Percentiles rank a stretch among this genome's conserved stretches.
These are phyloP conservation scores for Cubamyces lactineus DNA, from an alignment of 768 basidiomycete genomes.

Conservation along the genomic window DNA sequence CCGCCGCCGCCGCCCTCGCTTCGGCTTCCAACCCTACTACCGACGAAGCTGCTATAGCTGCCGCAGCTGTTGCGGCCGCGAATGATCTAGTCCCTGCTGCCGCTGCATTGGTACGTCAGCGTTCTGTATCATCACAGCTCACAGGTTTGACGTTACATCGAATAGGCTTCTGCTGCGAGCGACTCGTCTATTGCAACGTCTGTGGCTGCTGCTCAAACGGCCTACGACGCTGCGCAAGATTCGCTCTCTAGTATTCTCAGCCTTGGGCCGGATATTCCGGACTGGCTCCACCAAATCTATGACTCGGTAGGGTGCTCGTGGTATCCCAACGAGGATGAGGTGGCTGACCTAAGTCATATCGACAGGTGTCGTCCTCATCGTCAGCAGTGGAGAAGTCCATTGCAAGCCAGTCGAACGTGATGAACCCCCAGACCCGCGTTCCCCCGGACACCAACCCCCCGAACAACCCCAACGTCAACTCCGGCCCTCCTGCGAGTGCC, in stretches of 20 bases:
- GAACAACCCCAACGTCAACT: too few species aligned
- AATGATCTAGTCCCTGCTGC: constrained; percentile 2
- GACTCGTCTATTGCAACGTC: neutral
- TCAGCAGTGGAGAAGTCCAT: constrained; percentile 3
- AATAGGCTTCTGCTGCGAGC: neutral
- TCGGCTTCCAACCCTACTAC: neutral
- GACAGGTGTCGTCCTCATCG: neutral
- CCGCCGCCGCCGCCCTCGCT: neutral
- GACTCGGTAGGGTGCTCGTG: neutral
- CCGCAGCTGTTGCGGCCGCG: neutral
- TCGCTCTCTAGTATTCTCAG: neutral
- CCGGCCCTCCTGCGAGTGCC: too few species aligned
- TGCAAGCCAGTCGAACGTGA: neutral
- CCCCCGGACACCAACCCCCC: neutral
- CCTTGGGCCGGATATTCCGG: neutral
- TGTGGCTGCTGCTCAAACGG: neutral
- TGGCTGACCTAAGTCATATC: too few species aligned
- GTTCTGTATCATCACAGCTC: neutral
- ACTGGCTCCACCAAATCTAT: neutral
- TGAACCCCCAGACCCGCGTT: neutral
- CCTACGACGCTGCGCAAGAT: neutral
- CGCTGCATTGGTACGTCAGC: constrained; percentile 1
- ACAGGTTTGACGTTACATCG: neutral
- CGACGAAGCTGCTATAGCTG: neutral
- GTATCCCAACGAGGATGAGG: too few species aligned